Base-by-base conservation (phyloP, 805 yeast genomes). In the Middelhovenomyces tepae region DNA sequence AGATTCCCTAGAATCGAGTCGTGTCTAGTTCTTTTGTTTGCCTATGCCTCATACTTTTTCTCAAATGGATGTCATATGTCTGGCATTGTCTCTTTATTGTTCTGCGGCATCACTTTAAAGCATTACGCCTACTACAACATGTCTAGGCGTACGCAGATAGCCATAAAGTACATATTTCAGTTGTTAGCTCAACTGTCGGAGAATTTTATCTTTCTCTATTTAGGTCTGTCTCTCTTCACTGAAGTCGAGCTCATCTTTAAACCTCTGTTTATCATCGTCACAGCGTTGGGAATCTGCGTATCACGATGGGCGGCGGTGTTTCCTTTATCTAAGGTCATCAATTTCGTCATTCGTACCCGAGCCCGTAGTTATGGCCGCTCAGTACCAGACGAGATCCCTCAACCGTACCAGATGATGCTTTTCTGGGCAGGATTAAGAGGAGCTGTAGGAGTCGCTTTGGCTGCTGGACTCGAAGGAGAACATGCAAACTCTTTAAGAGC, bases 11-110 rank as follows among this genome's bases (percentile, higher is more conserved):
- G 86, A 55, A 84, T 91, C 49, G 99, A 91, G 63, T 83, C 96
- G 18, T 93, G 97, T 56, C 56, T 91, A 35, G 94, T 91, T 18
- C 61, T 91, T 28, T 61, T 91, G 45, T 77, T 87, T 54, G 96
- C 97, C 11, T 91, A 91, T 55, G 95, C 86, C 49, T 85, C 96
- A 0, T 91, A 91, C 58, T 91, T 91, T 65, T 91, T 91, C 59
- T 87, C 97, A 27, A 91, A 91, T 52, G 99, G 98, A 31, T 93
- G 97, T 49, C 98, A 93, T 56, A 91, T 91, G 98, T 87, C 97
- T 4, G 99, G 99, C 28, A 89, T 89, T 44, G 97, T 89, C 5
- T 86, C 96, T 1, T 65, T 91, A 44, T 62, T 91, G 44, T 91
- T 91, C 62, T 89, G 96, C 56, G 98, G 99, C 35, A 91, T 91